Conservation (phyloP, 495 filamentous ascomycete genomes). For the Emericellopsis terricola region DNA sequence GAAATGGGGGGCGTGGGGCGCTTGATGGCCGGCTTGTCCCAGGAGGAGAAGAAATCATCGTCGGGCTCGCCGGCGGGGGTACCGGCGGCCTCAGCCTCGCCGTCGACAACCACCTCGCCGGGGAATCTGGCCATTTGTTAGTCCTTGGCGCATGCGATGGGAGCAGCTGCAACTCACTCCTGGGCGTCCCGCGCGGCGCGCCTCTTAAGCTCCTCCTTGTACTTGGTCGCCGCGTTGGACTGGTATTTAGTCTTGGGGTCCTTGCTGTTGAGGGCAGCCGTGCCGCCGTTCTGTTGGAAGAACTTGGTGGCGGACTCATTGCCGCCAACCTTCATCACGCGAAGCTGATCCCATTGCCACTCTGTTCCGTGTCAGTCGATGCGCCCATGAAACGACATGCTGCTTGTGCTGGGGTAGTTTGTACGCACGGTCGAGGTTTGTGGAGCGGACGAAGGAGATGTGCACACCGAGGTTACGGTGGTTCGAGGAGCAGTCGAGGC, state of each 20-base stretch:
- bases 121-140: constrained; percentile 43
- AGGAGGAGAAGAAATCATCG: constrained; percentile 96
- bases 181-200: constrained; percentile 62
- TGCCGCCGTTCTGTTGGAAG: constrained; percentile 89
- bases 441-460: constrained; percentile 96
- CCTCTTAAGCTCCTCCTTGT: constrained; percentile 86
- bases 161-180: constrained; percentile 34
- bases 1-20: constrained; percentile 87
- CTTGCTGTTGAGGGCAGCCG: constrained; percentile 84
- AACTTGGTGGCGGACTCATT: constrained; percentile 97
- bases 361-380: constrained; percentile 33
- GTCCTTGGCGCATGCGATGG: constrained; percentile 4
- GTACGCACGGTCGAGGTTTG: constrained; percentile 87
- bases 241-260: constrained; percentile 92
- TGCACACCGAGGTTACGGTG: constrained; percentile 85
- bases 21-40: constrained; percentile 97
- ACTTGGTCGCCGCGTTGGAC: constrained; percentile 78
- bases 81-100: constrained; percentile 46
- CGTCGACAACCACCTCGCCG: constrained; percentile 69
- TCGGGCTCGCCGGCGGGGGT: constrained; percentile 63
- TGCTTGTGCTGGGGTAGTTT: constrained; percentile 1
- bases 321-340: constrained; percentile 95
- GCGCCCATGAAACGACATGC: not conserved
- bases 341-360: constrained; percentile 98
- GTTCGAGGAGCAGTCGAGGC: constrained; percentile 87